Base-by-base conservation (phyloP, 768 basidiomycete species). In the Scleroderma citrinum region DNA sequence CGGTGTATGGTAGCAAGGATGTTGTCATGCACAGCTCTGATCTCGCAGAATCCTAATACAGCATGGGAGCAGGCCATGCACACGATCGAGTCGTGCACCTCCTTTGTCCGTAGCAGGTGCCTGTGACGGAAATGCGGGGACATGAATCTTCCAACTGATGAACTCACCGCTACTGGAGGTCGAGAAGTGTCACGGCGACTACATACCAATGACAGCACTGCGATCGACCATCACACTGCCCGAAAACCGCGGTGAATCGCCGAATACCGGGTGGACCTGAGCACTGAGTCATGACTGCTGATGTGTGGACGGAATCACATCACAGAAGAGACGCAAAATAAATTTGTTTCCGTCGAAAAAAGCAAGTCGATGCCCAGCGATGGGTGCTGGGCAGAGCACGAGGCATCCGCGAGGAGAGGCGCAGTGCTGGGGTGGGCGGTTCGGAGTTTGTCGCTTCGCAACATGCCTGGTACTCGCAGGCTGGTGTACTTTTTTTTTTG, bases 351-450 rank as follows among this genome's bases (percentile, higher is more conserved):
- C 5, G 31, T 44, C 44, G 43, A 58, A 57, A 43, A 34, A 53
- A 52, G 55, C 21, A 59, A 31, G 29, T 44, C 19, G 16, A 49
- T 32, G 44, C 62, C 52, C 54, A 51, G 40, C 30, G 51, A 53
- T 50, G 51, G 56, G 53, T 36, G 34, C 34, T 49, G 5, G 12
- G 24, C 7, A 44, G 29, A 34, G 32, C 62, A 64, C 47, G 62
- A 55, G 62, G 60, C 16, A 1, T 34, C 62, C 62, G 50, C 49
- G 60, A 62, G 62, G 60, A 29, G 26, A 29, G 26, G 45, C 31
- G 39, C 8, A 13, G 36, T 42, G 17, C 31, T 20, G 4, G 49
- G 14, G 36, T 38, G 34, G 14, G 17, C 32, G 10, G 7, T 34
- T 34, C 39, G 32, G 38, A 47, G 47, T 35, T 35, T 35, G 34